A percentile compares a stretch with the other conserved stretches of the same genome.
These are phyloP conservation scores for Trichocladium uniseriatum DNA, from an alignment of 495 filamentous ascomycete species.

Conservation along the genomic window DNA sequence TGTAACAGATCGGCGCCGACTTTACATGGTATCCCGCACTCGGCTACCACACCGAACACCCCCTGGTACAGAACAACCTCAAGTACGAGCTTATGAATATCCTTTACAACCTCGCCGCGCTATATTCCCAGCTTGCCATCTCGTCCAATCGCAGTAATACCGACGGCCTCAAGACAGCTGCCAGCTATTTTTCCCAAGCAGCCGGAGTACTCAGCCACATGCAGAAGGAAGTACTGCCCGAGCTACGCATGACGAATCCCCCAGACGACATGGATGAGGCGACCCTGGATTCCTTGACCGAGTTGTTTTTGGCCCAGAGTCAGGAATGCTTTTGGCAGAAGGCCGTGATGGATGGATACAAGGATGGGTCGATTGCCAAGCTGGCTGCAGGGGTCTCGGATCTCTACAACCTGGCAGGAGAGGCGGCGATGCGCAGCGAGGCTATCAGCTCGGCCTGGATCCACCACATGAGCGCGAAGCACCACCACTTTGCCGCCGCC, in stretches of 20 bases:
- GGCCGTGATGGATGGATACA: constrained; percentile 87
- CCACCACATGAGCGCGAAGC: constrained; percentile 94
- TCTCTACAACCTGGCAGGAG: constrained; percentile 75
- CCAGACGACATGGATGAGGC: constrained; percentile 93
- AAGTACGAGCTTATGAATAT: constrained; percentile 93
- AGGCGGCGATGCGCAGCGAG: constrained; percentile 78
- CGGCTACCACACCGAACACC: constrained; percentile 76
- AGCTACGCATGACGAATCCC: constrained; percentile 66
- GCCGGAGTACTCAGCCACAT: constrained; percentile 79
- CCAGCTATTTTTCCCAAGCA: constrained; percentile 82
- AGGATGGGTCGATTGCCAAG: constrained; percentile 83
- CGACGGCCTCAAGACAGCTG: constrained; percentile 80
- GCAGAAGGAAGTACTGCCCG: constrained; percentile 68
- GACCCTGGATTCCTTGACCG: constrained; percentile 73
- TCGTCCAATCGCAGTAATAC: constrained; percentile 65
- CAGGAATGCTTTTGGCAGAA: constrained; percentile 99
- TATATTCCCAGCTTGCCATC: constrained; percentile 88
- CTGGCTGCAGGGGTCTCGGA: constrained; percentile 89
- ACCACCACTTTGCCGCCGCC: constrained; percentile 94
- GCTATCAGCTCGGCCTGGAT: constrained; percentile 93
- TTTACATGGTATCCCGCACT: constrained; percentile 93
- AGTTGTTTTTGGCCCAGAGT: constrained; percentile 80
- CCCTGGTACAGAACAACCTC: constrained; percentile 82
- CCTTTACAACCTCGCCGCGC: constrained; percentile 81
- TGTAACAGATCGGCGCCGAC: constrained; percentile 72